These are phyloP conservation scores for Xerocomellus amylosporus DNA, from an alignment of 768 basidiomycete species.

Conservation along the genomic window DNA sequence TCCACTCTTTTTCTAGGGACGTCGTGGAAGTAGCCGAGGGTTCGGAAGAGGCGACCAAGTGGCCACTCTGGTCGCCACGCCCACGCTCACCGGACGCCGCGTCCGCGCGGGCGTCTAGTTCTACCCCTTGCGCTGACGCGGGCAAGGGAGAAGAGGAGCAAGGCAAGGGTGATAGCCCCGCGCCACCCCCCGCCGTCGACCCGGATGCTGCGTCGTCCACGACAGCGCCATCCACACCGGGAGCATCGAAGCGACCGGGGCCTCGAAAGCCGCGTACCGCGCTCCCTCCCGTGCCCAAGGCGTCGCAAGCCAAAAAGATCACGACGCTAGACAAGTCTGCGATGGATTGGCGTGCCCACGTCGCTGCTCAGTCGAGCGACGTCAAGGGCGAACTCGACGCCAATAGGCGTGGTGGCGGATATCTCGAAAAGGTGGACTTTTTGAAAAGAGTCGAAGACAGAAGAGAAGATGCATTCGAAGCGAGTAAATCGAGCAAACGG, in stretches of 20 bases:
- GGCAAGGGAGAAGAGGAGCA: background rate
- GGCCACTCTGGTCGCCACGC: conserved; percentile 51
- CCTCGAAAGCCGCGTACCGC: conserved; percentile 64
- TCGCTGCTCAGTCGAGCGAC: conserved; percentile 42
- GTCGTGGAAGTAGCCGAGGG: conserved; percentile 69
- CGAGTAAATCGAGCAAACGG: conserved; percentile 55
- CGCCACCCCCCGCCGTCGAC: background rate
- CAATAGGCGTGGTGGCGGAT: conserved; percentile 72
- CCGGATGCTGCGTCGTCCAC: background rate
- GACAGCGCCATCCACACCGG: background rate
- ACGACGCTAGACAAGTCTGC: conserved; percentile 83
- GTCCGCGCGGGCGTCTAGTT: background rate
- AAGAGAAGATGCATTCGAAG: conserved; percentile 62
- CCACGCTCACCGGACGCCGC: background rate
- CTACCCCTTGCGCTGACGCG: conserved; percentile 1
- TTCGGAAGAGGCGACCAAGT: conserved; percentile 73
- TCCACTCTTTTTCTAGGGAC: conserved; percentile 47
- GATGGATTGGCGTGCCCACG: conserved; percentile 79
- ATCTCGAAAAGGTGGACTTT: conserved; percentile 84
- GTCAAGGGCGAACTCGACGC: conserved; percentile 72
- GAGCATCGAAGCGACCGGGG: conserved; percentile 45
- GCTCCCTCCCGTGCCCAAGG: conserved; percentile 52
- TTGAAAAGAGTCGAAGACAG: conserved; percentile 71
- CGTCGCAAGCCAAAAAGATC: conserved; percentile 67
- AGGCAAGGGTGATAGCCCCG: background rate